Percentiles rank a stretch among this genome's conserved stretches.
These are phyloP conservation scores for Calamus simplicifolius DNA, from an alignment of 176 grass and related monocot species.

Conservation along the genomic window DNA sequence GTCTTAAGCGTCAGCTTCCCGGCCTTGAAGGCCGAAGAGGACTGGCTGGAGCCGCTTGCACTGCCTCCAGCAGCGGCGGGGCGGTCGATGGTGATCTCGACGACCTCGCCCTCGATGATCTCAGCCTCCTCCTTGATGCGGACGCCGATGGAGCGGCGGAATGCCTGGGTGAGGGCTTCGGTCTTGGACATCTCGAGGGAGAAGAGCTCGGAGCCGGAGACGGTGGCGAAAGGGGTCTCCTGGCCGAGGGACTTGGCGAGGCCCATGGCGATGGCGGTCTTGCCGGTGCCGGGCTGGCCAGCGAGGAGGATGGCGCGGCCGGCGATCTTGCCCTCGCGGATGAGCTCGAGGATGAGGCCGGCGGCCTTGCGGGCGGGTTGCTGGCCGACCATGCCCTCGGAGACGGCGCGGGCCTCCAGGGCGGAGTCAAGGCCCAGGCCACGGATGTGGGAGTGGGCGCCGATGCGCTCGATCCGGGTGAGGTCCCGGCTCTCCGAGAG, in stretches of 20 bases:
- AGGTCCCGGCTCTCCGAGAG: slow-evolving; percentile 90
- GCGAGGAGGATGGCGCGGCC: slow-evolving; percentile 80
- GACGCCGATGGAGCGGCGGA: slow-evolving; percentile 79
- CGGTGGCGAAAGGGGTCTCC: slow-evolving; percentile 81
- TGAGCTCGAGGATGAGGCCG: slow-evolving; percentile 82
- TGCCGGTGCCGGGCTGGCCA: slow-evolving; percentile 86
- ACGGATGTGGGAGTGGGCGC: slow-evolving; percentile 96
- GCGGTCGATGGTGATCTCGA: slow-evolving; percentile 88
- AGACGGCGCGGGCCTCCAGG: slow-evolving; percentile 72
- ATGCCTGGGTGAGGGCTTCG: slow-evolving; percentile 83
- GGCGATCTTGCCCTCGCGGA: slow-evolving; percentile 74
- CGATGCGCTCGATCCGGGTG: slow-evolving; percentile 85
- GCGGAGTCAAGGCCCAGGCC: slow-evolving; percentile 81
- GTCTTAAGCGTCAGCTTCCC: slow-evolving; percentile 89
- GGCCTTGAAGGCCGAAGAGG: slow-evolving; percentile 27
- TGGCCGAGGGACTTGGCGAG: slow-evolving; percentile 88
- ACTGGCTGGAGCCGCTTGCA: slow-evolving; percentile 2
- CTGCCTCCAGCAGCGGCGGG: slow-evolving; percentile 28
- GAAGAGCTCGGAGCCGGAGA: slow-evolving; percentile 83
- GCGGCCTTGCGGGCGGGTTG: slow-evolving; percentile 68
- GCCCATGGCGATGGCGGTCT: slow-evolving; percentile 95
- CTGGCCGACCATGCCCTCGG: slow-evolving; percentile 98
- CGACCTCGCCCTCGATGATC: slow-evolving; percentile 98
- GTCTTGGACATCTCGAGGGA: slow-evolving; percentile 95
- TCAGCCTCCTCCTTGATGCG: slow-evolving; percentile 99